These are phyloP conservation scores for Lasiosphaeris hirsuta DNA, from an alignment of 495 filamentous ascomycete species.

Conservation along the genomic window DNA sequence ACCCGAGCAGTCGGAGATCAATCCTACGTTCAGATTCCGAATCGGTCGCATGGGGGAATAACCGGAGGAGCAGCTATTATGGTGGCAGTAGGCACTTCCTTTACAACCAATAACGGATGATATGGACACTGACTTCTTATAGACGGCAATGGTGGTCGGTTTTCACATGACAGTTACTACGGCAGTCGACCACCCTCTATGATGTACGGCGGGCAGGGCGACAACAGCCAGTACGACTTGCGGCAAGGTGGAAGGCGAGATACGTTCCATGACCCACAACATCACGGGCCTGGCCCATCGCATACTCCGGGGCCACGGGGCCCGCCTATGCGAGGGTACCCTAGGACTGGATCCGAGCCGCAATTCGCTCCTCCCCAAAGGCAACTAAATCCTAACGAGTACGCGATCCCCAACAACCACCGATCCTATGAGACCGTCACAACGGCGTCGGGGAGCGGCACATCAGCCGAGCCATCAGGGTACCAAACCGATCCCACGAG, in stretches of 20 bases:
- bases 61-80: conserved; percentile 63
- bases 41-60: conserved; percentile 40
- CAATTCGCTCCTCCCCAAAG: conserved; percentile 32
- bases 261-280: conserved; percentile 44
- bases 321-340: conserved; percentile 41
- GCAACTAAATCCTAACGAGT: conserved; percentile 48
- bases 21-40: conserved; percentile 41
- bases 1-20: conserved; percentile 46
- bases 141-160: conserved; percentile 41
- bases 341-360: conserved; percentile 46
- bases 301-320: conserved; percentile 33
- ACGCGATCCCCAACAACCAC: conserved; percentile 66
- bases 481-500: conserved; percentile 82
- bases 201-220: conserved; percentile 39
- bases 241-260: conserved; percentile 47
- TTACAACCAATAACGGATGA: conserved; percentile 9
- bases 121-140: conserved; percentile 22
- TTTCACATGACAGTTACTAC: conserved; percentile 53
- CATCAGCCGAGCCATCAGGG: conserved; percentile 66
- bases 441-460: conserved; percentile 66
- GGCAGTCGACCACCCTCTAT: conserved; percentile 44
- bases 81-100: conserved; percentile 46
- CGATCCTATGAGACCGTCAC: conserved; percentile 80
- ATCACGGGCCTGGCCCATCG: conserved; percentile 19
- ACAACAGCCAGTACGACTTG: conserved; percentile 41